phyloP scores from a whole-genome alignment of 495 filamentous ascomycete species.

The Margaritispora aquatica region DNA sequence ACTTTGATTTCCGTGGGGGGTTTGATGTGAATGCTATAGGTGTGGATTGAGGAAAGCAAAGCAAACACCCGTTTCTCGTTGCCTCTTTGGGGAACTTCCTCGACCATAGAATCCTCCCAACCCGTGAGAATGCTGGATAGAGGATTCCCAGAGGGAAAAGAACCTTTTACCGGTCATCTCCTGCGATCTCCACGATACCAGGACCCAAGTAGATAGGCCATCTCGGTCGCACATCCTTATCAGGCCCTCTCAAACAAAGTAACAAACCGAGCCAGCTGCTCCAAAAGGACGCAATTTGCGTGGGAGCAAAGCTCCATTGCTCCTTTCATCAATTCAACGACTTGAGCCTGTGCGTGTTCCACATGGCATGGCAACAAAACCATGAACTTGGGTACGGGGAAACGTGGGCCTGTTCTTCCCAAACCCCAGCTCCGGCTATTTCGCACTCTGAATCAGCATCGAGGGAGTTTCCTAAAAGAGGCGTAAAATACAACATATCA shows the following conservation, averaged over 20 bases:
- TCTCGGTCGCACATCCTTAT: neutral
- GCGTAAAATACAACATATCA: neutral
- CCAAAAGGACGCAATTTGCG: neutral
- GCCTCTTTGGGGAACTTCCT: neutral
- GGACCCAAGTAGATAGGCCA: neutral
- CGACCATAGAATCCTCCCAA: neutral
- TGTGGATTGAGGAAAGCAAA: neutral
- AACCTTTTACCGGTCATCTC: neutral
- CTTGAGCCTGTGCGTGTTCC: neutral
- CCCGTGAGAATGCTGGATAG: neutral
- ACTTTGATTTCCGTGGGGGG: neutral
- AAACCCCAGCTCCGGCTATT: neutral
- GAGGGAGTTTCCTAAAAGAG: neutral
- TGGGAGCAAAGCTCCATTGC: neutral
- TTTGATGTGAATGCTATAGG: neutral
- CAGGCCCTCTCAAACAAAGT: neutral
- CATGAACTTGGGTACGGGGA: neutral
- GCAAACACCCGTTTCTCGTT: neutral
- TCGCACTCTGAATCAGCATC: neutral
- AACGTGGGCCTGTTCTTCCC: neutral
- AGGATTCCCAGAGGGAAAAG: too few species aligned
- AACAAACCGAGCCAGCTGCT: neutral
- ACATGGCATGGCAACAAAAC: neutral
- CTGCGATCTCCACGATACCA: neutral
- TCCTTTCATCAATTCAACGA: too few species aligned